phyloP scores from a whole-genome alignment of 768 basidiomycete genomes.

The Neoboletus magnificus region DNA sequence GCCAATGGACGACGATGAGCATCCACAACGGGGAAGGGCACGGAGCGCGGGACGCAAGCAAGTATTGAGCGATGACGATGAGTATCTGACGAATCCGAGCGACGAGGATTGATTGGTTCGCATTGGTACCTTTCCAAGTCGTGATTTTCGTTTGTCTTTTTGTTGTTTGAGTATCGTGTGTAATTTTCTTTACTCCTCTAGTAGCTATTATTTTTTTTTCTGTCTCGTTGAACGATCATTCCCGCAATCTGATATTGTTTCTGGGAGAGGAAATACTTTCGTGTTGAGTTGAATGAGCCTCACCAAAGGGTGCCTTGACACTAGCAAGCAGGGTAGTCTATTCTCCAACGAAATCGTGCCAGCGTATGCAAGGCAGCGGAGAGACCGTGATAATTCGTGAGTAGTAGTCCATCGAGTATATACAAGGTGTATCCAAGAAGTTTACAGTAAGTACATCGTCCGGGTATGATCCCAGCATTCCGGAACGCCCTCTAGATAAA shows the following conservation, averaged over 20 bases:
- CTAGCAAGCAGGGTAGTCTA: background rate
- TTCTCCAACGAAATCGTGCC: background rate
- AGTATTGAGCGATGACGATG: constrained; percentile 65
- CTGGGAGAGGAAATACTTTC: background rate
- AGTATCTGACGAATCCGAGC: constrained; percentile 64
- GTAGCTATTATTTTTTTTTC: constrained; percentile 5
- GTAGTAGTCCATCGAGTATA: background rate
- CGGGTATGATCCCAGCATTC: background rate
- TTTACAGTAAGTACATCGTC: background rate
- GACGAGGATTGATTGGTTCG: constrained; percentile 57
- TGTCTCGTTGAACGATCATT: constrained; percentile 2
- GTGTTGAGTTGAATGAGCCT: background rate
- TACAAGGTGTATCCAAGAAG: background rate
- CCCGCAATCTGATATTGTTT: background rate
- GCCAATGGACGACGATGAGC: constrained; percentile 80
- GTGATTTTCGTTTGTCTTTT: background rate
- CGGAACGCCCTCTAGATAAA: background rate
- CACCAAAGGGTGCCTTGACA: background rate
- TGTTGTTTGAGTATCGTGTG: constrained; percentile 15
- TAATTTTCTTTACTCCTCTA: constrained; percentile 1
- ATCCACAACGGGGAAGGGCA: constrained; percentile 53
- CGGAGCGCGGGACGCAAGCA: constrained; percentile 65
- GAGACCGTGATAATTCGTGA: background rate
- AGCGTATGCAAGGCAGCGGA: background rate
- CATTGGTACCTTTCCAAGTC: background rate